Percentiles rank a stretch among this genome's conserved stretches.
Conservation (phyloP, 202 grass and related monocot genomes). For the Zoysia matrella region DNA sequence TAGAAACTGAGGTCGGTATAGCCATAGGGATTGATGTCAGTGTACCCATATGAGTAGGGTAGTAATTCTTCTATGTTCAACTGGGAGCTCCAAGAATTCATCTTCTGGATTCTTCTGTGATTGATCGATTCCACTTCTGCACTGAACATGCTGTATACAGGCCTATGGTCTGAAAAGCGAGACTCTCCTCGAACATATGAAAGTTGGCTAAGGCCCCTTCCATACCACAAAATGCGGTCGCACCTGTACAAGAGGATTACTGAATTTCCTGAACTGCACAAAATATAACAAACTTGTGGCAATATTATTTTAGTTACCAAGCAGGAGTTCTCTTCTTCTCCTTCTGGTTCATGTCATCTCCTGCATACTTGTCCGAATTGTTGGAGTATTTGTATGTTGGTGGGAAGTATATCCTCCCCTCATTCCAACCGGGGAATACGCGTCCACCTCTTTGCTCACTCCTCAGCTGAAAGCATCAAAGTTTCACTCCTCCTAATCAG, state of each 20-base stretch:
- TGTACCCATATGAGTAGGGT: constrained; percentile 71
- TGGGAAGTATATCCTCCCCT: constrained; percentile 96
- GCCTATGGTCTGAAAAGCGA: constrained; percentile 82
- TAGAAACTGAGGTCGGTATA: constrained; percentile 84
- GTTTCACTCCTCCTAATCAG: neutral
- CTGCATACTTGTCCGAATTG: constrained; percentile 88
- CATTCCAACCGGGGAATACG: constrained; percentile 83
- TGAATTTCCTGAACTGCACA: constrained; percentile 9
- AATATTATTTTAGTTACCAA: constrained; percentile 54
- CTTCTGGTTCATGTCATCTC: constrained; percentile 84
- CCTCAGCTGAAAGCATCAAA: constrained; percentile 60
- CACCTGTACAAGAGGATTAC: constrained; percentile 50
- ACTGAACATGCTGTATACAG: constrained; percentile 80
- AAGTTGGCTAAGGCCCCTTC: constrained; percentile 71
- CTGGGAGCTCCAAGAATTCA: constrained; percentile 75
- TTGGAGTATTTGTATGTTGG: constrained; percentile 95
- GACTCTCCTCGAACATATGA: constrained; percentile 87
- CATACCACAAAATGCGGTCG: constrained; percentile 87
- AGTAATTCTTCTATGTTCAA: constrained; percentile 86
- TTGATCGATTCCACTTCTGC: constrained; percentile 88
- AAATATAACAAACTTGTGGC: constrained; percentile 7
- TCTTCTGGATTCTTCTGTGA: constrained; percentile 80
- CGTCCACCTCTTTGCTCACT: constrained; percentile 75
- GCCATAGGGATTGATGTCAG: constrained; percentile 56
- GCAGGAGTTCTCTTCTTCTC: constrained; percentile 92